Percentiles rank a stretch among this genome's conserved stretches.
phyloP scores from a whole-genome alignment of 129 eudicot genomes.

The Pseudognaphalium luteoalbum region DNA sequence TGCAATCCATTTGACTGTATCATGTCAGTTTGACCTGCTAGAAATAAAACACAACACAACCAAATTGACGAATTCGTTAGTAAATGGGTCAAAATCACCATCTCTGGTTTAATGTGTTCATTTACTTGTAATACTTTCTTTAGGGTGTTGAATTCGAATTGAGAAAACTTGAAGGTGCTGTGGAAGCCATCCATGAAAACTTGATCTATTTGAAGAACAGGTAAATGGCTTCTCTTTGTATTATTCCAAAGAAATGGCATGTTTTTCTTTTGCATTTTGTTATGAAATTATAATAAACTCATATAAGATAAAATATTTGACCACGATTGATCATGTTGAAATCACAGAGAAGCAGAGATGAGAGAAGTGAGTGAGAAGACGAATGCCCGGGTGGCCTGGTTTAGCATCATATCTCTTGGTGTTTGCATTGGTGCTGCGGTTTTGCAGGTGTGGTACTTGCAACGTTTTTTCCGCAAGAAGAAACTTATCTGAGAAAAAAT shows the following conservation, averaged over 20 bases:
- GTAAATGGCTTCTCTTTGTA: conserved; percentile 27
- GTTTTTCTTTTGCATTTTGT: background rate
- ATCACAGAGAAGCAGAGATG: conserved; percentile 81
- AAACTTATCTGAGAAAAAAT: conserved; percentile 64
- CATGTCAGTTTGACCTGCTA: background rate
- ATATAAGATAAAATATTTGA: background rate
- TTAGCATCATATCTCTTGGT: conserved; percentile 73
- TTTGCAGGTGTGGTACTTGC: conserved; percentile 63
- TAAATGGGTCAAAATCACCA: conserved; percentile 1
- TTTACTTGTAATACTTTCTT: conserved; percentile 18
- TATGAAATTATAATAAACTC: background rate
- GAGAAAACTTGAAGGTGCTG: conserved; percentile 77
- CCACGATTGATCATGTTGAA: background rate
- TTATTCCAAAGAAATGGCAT: background rate
- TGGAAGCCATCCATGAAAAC: conserved; percentile 74
- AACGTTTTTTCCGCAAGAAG: conserved; percentile 73
- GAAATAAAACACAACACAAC: background rate
- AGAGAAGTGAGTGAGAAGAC: conserved; percentile 78
- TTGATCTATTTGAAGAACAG: conserved; percentile 58
- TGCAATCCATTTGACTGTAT: background rate
- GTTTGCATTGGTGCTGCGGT: conserved; percentile 66
- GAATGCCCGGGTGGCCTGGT: conserved; percentile 75
- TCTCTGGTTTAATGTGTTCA: background rate
- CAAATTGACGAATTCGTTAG: background rate
- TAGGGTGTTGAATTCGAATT: conserved; percentile 90